Conservation (phyloP, 306 rosid species). For the Trichosanthes cucumerina region DNA sequence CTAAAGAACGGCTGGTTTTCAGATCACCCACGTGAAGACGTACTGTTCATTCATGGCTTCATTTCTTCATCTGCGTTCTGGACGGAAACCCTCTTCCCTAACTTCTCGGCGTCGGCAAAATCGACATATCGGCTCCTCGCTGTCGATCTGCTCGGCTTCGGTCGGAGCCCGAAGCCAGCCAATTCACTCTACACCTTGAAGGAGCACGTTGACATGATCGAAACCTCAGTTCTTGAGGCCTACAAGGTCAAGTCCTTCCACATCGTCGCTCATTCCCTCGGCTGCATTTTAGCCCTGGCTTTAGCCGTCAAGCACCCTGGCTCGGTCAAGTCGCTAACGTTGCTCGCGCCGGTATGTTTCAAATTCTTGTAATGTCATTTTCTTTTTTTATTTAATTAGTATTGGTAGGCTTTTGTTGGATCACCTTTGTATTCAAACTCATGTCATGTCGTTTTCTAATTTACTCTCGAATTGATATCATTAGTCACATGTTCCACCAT, state of each 20-base stretch:
- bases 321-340: constrained; percentile 67
- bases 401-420: neutral
- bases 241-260: constrained; percentile 69
- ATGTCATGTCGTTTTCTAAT: neutral
- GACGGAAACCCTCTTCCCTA: constrained; percentile 86
- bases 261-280: constrained; percentile 91
- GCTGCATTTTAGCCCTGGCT: constrained; percentile 83
- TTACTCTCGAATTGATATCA: neutral
- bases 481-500: no score
- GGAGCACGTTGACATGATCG: constrained; percentile 84
- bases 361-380: neutral
- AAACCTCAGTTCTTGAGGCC: constrained; percentile 58
- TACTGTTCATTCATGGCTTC: constrained; percentile 85
- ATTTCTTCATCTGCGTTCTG: constrained; percentile 85
- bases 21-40: constrained; percentile 45
- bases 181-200: constrained; percentile 73
- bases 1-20: neutral
- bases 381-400: neutral
- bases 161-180: constrained; percentile 81
- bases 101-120: constrained; percentile 36
- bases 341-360: constrained; percentile 73
- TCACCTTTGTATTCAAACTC: neutral
- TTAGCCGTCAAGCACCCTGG: constrained; percentile 69
- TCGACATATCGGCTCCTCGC: constrained; percentile 66
- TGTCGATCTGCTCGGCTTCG: constrained; percentile 82